phyloP scores from a whole-genome alignment of 169 alveolate genomes.

The Plasmodium berghei region DNA sequence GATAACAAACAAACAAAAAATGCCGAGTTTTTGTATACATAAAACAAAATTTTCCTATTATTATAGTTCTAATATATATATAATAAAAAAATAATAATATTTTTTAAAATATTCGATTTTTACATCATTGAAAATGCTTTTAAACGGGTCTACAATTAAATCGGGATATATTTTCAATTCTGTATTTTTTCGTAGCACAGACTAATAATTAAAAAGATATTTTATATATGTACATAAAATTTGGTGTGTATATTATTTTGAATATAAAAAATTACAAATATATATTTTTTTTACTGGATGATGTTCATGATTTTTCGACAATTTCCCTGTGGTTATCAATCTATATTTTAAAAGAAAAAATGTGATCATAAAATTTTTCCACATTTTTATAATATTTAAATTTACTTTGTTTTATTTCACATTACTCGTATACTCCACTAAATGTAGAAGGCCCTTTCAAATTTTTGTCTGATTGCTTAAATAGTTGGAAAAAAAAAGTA shows the following conservation, averaged over 20 bases:
- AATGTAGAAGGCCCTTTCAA: not conserved
- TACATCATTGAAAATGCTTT: slow-evolving; percentile 57
- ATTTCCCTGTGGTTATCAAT: slow-evolving; percentile 42
- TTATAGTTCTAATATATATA: not conserved
- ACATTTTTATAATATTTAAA: not conserved
- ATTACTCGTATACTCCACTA: slow-evolving; percentile 71
- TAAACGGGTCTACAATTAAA: slow-evolving; percentile 28
- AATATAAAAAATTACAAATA: not conserved
- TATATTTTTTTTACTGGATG: slow-evolving; percentile 41
- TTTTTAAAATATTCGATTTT: not conserved
- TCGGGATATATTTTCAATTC: slow-evolving; percentile 17
- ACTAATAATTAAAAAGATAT: slow-evolving; percentile 2
- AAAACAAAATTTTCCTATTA: not conserved
- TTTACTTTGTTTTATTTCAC: not conserved
- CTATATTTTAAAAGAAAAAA: slow-evolving; percentile 19
- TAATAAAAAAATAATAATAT: not conserved
- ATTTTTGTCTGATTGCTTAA: not conserved
- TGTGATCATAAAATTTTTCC: not conserved
- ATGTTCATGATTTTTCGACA: slow-evolving; percentile 19
- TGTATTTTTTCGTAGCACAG: slow-evolving; percentile 29
- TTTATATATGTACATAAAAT: too few relatives aligned
- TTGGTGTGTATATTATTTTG: not conserved
- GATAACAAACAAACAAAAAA: not conserved
- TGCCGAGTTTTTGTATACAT: not conserved
- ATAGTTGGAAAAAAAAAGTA: not conserved